These are phyloP conservation scores for Ulvella scutata DNA, from an alignment of 139 green algal species.

Conservation along the genomic window DNA sequence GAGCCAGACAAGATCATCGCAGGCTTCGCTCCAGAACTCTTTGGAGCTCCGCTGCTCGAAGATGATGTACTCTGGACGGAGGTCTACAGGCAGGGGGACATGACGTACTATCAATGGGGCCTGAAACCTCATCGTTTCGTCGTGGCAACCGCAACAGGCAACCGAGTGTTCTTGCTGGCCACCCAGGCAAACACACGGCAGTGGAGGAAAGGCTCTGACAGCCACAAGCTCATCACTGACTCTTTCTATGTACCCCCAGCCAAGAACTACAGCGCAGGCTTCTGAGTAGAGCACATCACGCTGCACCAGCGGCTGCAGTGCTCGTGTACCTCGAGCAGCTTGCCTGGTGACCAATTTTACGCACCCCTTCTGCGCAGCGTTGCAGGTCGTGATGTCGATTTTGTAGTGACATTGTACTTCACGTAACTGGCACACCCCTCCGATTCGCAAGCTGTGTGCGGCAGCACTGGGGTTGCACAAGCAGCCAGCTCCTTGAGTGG, in stretches of 20 bases:
- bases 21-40: slow-evolving; percentile 81
- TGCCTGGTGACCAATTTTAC: no score
- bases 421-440: no score
- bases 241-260: slow-evolving; percentile 3
- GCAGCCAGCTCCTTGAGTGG: no score
- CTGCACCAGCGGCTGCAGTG: no score
- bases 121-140: slow-evolving; percentile 48
- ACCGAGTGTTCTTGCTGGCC: slow-evolving; percentile 65
- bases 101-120: slow-evolving; percentile 56
- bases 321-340: no score
- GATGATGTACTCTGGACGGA: slow-evolving; percentile 39
- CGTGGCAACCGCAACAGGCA: slow-evolving; percentile 45
- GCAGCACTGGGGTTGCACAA: no score
- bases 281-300: no score
- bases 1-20: slow-evolving; percentile 56
- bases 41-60: slow-evolving; percentile 49
- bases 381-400: no score
- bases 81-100: slow-evolving; percentile 16
- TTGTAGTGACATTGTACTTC: no score
- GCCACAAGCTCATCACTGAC: slow-evolving; percentile 4
- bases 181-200: slow-evolving; percentile 34
- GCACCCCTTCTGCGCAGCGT: no score
- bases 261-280: background rate
- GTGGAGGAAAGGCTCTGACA: slow-evolving; percentile 35
- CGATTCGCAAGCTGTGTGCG: no score